Base-by-base conservation (phyloP, 106 monocot species). In the Vanilla planifolia region DNA sequence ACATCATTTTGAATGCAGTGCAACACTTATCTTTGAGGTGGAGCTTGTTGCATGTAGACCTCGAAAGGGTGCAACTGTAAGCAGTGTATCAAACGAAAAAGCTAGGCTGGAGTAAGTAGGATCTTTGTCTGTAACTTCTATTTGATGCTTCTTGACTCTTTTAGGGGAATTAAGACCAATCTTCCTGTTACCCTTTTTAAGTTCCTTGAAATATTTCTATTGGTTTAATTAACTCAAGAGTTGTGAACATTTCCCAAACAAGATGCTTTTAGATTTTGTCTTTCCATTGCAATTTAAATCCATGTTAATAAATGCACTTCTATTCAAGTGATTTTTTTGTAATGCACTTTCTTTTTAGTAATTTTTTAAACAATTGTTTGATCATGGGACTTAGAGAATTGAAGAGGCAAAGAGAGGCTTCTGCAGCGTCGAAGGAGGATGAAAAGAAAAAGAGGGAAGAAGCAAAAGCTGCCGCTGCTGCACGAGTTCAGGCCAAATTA, bases 371-470 rank as follows among this genome's bases (percentile, higher is more conserved):
- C n/a, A n/a, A 42, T 37, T 43, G 16, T 35, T 36, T 21, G 21
- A 47, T 23, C 27, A 17, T 51, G n/a, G 68, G 63, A 9, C 65
- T 4, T 65, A 98, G 96, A 66, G 96, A 98, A 53, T 47, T 98
- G 67, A 98, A 85, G 77, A 98, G 79, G 63, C 88, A 88, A 73
- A 88, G 96, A 41, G 96, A 98, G 55, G 48, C 71, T 29, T 73
- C 81, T 50, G 92, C 96, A 29, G 77, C 81, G 35, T 73, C 8
- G 36, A 98, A 98, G 60, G 91, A 92, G 20, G 91, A 91, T 37
- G 91, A 91, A 58, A 98, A 88, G 66, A 88, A 77, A 76, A 91
- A 88, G 69, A 84, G 96, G 66, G 96, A 92, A 64, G 91, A 88
- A 56, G 91, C 96, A n/a, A 98, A 98, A 73, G 91, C 96, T 13